Base-by-base conservation (phyloP, 257 asterid genomes). In the Voacanga thouarsii region DNA sequence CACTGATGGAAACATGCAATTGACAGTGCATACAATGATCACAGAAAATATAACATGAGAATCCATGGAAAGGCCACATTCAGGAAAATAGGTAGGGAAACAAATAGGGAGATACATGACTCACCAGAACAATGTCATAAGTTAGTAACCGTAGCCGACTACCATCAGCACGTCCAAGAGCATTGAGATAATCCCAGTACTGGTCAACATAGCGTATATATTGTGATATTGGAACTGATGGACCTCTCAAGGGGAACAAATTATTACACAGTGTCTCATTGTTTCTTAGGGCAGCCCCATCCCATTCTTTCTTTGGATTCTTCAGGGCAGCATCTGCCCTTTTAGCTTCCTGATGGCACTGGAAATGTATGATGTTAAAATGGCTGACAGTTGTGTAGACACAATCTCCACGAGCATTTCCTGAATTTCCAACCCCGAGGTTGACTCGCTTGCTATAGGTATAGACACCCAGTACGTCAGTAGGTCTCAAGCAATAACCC, bases 311-410 rank as follows among this genome's bases (percentile, higher is more conserved):
- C 85, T 96, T 96, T 0, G 99, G 99, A 72, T 59, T 89, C 84
- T 69, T 96, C 15, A 90, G 84, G n/a, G 91, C 95, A 78, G 99
- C 97, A 85, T 96, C 99, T 26, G 98, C 97, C 80, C 97, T 90
- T 90, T 96, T 96, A 82, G 99, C 99, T 84, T 96, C 99, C 74
- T 96, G 98, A 82, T 96, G 99, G 89, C 99, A 96, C 87, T 96
- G 99, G 85, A 93, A 96, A 86, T 96, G 99, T 81, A 96, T 96
- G 87, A 96, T 90, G 80, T 96, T 96, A 86, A 96, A 96, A 85
- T 96, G 98, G 87, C 99, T 96, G 80, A 96, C 99, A 9, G 99
- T 92, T 24, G 99, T 96, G 73, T 93, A 96, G 51, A 96, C 99
- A 87, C 93, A 93, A 78, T 96, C 99, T 51, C 98, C 99, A 55